Percentiles rank a stretch among this genome's conserved stretches.
These are phyloP conservation scores for Spiraea crenata DNA, from an alignment of 331 rosid genomes.

Conservation along the genomic window DNA sequence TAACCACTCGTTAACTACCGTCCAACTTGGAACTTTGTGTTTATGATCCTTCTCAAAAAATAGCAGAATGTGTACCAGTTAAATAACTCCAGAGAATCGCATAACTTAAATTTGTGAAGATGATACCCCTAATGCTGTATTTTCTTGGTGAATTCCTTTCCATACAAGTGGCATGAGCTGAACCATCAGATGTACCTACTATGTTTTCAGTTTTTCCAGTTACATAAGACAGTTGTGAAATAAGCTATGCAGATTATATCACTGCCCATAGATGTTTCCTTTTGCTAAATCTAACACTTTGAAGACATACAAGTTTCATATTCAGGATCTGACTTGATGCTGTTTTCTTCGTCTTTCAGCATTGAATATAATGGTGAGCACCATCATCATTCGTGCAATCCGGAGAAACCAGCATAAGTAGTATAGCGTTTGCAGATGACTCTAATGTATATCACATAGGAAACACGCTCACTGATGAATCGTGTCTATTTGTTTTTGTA, in stretches of 20 bases:
- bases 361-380: not conserved
- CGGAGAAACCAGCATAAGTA: not conserved
- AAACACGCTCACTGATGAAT: not conserved
- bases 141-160: not conserved
- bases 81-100: not conserved
- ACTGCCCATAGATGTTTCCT: not conserved
- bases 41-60: not conserved
- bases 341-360: not conserved
- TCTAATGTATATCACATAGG: not conserved
- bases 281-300: not conserved
- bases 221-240: not conserved
- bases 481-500: slow-evolving; percentile 3
- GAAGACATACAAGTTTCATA: not conserved
- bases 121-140: too few species aligned
- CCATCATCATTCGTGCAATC: not conserved
- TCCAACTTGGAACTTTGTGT: not conserved
- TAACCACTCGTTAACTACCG: not conserved
- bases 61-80: too few species aligned
- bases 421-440: not conserved
- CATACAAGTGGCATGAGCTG: not conserved
- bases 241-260: not conserved
- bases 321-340: not conserved
- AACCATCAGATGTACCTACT: not conserved
- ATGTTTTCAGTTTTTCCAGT: not conserved
- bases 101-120: not conserved